phyloP scores from a whole-genome alignment of 306 rosid genomes.

The Hippophae gyantsensis region DNA sequence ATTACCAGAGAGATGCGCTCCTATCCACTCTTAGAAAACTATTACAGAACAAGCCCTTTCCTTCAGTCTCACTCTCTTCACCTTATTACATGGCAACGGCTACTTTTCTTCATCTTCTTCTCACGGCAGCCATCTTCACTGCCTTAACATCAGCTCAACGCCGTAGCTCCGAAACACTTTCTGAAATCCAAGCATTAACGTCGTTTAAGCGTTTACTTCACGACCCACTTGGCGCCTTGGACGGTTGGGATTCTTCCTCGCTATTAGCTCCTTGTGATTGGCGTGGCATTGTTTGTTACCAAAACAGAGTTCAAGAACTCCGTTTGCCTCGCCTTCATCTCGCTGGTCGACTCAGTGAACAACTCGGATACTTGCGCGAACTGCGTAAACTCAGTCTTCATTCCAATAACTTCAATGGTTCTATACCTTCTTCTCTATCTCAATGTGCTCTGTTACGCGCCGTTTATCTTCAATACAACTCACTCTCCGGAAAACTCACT shows the following conservation, averaged over 20 bases:
- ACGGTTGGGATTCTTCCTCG: slow-evolving; percentile 51
- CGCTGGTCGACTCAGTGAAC: slow-evolving; percentile 35
- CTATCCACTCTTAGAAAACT: neutral
- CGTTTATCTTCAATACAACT: slow-evolving; percentile 56
- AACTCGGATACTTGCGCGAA: slow-evolving; percentile 32
- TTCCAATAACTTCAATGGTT: slow-evolving; percentile 53
- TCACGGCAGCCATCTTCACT: slow-evolving; percentile 10
- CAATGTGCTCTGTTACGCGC: slow-evolving; percentile 53
- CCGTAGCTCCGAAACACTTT: neutral
- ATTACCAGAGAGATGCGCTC: neutral
- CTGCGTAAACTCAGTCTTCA: slow-evolving; percentile 63
- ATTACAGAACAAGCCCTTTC: neutral
- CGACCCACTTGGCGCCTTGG: slow-evolving; percentile 54
- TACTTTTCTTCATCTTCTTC: slow-evolving; percentile 12
- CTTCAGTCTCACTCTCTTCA: neutral
- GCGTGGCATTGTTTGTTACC: slow-evolving; percentile 50
- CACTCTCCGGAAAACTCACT: slow-evolving; percentile 52
- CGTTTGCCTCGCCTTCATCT: slow-evolving; percentile 64
- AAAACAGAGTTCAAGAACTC: slow-evolving; percentile 46
- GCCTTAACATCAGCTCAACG: slow-evolving; percentile 18
- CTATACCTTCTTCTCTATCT: slow-evolving; percentile 57
- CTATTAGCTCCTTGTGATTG: slow-evolving; percentile 73
- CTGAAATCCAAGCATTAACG: slow-evolving; percentile 46
- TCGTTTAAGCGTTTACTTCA: slow-evolving; percentile 40
- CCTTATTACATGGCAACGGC: slow-evolving; percentile 20